Evolutionary conservation across 345 rosid genomes (phyloP), one percentile per base, ranked within the genome.

Genomic region (Angophora floribunda): DNA sequence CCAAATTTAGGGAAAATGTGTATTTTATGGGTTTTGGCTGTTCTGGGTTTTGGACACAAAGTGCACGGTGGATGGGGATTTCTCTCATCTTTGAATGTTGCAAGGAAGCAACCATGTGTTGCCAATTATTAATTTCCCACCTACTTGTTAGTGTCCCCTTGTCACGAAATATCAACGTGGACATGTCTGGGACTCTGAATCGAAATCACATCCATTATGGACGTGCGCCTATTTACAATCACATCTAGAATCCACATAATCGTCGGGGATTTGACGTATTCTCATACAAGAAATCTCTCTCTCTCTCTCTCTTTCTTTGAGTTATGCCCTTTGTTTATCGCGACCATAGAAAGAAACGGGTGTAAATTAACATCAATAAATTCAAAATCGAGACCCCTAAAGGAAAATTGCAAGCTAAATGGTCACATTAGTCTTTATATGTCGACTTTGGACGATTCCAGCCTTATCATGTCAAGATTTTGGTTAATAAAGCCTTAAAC

Each of bases 261-360:
- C 4, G 4, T 3, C 0, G 21, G 8, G 28, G 13, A 36, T 19
- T 21, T 55, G 28, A 55, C 61, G 28, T 4, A 1, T 55, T 55
- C 28, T 36, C 8, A 55, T 9, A 22, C 0, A 1, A 55, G 28
- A 75, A 16, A 67, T 32, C 32, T 16, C 45, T 67, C 45, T 3
- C 0, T 1, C 4, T 7, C 36, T 14, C 16, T 1, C 13, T 32
- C 6, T n/a, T 9, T 32, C n/a, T 8, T 15, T 67, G 5, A 22
- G 22, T 55, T 8, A 32, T 16, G 24, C 26, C 82, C 14, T 19
- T 75, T 49, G 6, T 75, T 75, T 36, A 36, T 21, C 7, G 1
- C 14, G 3, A 75, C 36, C 7, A 10, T 3, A 32, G 21, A 17
- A 70, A 36, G 2, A 36, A 3, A 7, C 47, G 1, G 4, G 44